phyloP scores from a whole-genome alignment of 1,284 basidiomycete genomes.

The Ganoderma boninense region DNA sequence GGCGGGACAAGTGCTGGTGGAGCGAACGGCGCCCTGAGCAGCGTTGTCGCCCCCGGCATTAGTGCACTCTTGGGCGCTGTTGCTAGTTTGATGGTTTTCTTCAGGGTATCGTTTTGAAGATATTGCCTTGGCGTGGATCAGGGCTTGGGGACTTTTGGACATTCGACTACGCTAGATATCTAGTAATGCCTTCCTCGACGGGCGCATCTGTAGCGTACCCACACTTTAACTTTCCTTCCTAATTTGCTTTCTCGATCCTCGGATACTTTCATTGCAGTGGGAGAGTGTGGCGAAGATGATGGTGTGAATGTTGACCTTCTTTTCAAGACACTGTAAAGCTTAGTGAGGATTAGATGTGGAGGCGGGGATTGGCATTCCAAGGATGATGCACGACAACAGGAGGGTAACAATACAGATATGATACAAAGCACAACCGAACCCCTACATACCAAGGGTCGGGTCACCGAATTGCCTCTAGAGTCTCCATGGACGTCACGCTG shows the following conservation, averaged over 20 bases:
- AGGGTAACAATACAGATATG: conserved; percentile 32
- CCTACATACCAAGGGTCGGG: conserved; percentile 31
- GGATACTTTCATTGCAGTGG: not conserved
- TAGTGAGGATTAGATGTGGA: not conserved
- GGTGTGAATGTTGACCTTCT: not conserved
- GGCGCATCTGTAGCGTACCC: not conserved
- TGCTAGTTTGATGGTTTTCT: not conserved
- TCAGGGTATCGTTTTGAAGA: not conserved
- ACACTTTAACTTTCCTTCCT: not conserved
- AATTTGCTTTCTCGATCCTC: not conserved
- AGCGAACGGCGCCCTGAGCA: conserved; percentile 27
- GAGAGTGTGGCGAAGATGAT: not conserved
- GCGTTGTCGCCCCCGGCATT: conserved; percentile 21
- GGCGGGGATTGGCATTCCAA: conserved; percentile 8
- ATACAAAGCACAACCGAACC: conserved; percentile 29
- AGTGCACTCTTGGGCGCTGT: conserved; percentile 3
- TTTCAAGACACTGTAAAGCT: not conserved
- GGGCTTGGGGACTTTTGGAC: not conserved
- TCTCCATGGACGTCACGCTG: conserved; percentile 93
- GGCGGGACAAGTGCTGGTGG: conserved; percentile 55
- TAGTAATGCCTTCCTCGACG: not conserved
- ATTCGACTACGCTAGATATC: not conserved
- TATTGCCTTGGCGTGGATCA: not conserved
- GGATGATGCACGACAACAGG: conserved; percentile 7
- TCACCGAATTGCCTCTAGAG: conserved; percentile 70